Conservation (phyloP, 208 protist species). For the Eutreptiella sp. region DNA sequence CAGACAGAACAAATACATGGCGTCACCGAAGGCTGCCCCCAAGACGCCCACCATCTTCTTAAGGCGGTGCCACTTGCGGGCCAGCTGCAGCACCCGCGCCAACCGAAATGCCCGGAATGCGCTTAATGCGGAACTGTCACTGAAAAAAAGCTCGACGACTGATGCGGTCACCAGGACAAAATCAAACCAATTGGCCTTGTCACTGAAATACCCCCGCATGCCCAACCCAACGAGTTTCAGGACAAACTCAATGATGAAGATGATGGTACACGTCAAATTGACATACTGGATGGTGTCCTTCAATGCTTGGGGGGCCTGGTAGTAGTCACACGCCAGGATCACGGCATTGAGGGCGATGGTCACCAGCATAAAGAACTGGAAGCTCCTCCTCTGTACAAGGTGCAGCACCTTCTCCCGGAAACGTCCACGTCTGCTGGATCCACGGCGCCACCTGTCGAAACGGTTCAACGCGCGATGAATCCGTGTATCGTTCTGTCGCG, state of each 20-base stretch:
- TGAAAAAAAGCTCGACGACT: constrained; percentile 26
- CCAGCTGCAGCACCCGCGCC: constrained; percentile 30
- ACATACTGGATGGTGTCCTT: background rate
- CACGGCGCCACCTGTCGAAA: background rate
- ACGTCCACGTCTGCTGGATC: background rate
- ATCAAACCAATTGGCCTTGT: constrained; percentile 35
- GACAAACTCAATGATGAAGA: constrained; percentile 35
- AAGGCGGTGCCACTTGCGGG: constrained; percentile 24
- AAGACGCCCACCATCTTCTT: too few relatives aligned
- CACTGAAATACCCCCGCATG: constrained; percentile 13
- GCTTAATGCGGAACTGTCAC: background rate
- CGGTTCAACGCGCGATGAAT: too few relatives aligned
- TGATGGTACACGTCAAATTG: constrained; percentile 33
- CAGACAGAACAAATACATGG: constrained; percentile 23
- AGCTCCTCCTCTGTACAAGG: background rate
- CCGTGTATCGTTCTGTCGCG: too few relatives aligned
- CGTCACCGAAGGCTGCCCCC: background rate
- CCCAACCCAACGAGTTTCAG: constrained; percentile 30
- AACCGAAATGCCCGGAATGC: constrained; percentile 26
- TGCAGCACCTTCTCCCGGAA: background rate
- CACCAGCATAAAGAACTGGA: constrained; percentile 13
- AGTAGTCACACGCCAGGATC: constrained; percentile 15
- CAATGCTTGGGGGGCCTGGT: background rate
- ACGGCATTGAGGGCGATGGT: constrained; percentile 24
- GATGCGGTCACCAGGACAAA: constrained; percentile 30